Conservation (phyloP, 305 asterid species). For the Solanum hybrid region DNA sequence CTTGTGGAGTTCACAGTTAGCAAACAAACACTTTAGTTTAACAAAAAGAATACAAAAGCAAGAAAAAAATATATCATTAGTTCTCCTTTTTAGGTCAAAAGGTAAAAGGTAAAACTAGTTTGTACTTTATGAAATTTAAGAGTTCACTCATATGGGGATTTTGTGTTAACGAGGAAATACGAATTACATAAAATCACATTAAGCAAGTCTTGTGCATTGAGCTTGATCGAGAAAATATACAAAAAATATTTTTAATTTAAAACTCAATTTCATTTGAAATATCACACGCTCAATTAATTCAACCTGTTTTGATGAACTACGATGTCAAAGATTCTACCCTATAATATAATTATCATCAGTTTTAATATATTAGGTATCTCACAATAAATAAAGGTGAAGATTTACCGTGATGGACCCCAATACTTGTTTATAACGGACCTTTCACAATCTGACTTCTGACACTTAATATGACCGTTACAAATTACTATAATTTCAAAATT, state of each 20-base stretch:
- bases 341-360: neutral
- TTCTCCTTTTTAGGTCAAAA: neutral
- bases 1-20: neutral
- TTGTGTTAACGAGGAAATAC: neutral
- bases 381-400: neutral
- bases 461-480: slow-evolving; percentile 20
- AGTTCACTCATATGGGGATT: neutral
- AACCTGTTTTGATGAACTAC: neutral
- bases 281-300: neutral
- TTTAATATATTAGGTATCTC: neutral
- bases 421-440: slow-evolving; percentile 13
- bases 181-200: too few species aligned
- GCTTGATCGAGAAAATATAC: neutral
- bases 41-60: neutral
- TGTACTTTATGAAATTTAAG: neutral
- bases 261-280: neutral
- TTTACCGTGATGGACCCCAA: neutral
- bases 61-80: neutral
- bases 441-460: slow-evolving; percentile 10
- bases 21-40: neutral
- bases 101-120: neutral
- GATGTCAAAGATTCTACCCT: neutral
- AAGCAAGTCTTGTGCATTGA: neutral
- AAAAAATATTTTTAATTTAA: neutral
- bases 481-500: slow-evolving; percentile 10